Evolutionary conservation across 768 basidiomycete genomes (phyloP), one percentile per base, ranked within the genome.

Genomic region (Russula vinacea): DNA sequence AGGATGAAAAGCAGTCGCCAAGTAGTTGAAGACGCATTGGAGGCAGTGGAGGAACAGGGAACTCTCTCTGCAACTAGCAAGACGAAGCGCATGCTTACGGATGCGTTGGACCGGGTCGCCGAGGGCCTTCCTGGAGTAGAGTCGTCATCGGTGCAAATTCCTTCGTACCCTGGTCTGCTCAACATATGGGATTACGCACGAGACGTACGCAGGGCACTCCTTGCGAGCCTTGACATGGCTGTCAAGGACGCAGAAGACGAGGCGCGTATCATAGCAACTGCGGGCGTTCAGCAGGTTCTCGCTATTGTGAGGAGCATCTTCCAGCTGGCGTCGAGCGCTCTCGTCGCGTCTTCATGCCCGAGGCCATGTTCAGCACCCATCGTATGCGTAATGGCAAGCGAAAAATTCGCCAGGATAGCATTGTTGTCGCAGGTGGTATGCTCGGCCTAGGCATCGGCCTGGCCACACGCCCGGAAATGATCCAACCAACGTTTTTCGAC

Each of bases 341-440:
- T 55, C 82, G 85, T 61, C 81, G 92, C 32, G 85, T 96, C 14
- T 99, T 99, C 80, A 86, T 92, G 78, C 92, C 96, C n/a, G 90
- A 96, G 73, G 96, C 93, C 16, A 98, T 99, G 97, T 99, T 98
- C 78, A 84, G 84, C 60, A 75, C 81, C 49, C 80, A 79, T 26
- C 73, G 77, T 33, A 74, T 80, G 9, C 62, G 67, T 52, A 70
- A 72, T 29, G 73, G 73, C 68, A 70, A 72, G 62, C 72, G 69
- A 35, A 69, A 67, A 58, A 74, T 81, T 65, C 80, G 71, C 68
- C 71, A 76, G 62, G 76, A 76, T 33, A 81, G 84, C 5, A 78
- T 82, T 14, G 78, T 92, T 62, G 88, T 90, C 49, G 88, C 90
- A 51, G 89, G 93, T 64, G 90, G 90, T 60, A 71, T 84, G 6